These are phyloP conservation scores for Capsella bursapastoris DNA, from an alignment of 345 rosid species.

Conservation along the genomic window DNA sequence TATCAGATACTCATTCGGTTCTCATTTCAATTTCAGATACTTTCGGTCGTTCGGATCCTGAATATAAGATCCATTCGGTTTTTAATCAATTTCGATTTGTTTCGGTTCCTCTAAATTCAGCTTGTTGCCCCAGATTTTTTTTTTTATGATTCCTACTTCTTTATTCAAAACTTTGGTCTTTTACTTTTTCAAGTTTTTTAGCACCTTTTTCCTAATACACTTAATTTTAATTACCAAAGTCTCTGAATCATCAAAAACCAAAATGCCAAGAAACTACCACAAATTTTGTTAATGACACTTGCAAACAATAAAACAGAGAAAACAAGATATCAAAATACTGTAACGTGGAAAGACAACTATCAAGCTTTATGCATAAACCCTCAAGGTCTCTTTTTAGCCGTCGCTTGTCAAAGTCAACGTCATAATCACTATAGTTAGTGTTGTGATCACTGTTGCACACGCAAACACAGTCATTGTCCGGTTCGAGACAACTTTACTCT, in stretches of 20 bases:
- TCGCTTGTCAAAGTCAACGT: slow-evolving; percentile 86
- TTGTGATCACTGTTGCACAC: slow-evolving; percentile 53
- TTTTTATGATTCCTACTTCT: too few relatives aligned
- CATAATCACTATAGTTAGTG: slow-evolving; percentile 64
- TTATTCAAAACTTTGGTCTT: too few relatives aligned
- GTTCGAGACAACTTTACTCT: slow-evolving; percentile 48
- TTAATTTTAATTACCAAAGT: not conserved
- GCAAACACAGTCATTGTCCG: slow-evolving; percentile 71
- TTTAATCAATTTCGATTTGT: too few relatives aligned
- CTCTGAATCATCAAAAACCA: not conserved
- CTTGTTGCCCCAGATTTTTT: too few relatives aligned
- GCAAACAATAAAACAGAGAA: not conserved
- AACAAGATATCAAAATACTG: not conserved
- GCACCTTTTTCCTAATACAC: too few relatives aligned
- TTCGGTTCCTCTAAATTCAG: too few relatives aligned
- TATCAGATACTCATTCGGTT: too few relatives aligned
- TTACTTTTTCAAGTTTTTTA: too few relatives aligned
- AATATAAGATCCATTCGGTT: too few relatives aligned
- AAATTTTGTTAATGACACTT: not conserved
- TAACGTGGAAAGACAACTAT: slow-evolving; percentile 8
- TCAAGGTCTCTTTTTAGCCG: slow-evolving; percentile 51
- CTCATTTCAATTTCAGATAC: too few relatives aligned
- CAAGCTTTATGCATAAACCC: not conserved
- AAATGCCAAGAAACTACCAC: not conserved
- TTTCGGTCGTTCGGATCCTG: too few relatives aligned